A percentile compares a stretch with the other conserved stretches of the same genome.
Conservation (phyloP, 495 filamentous ascomycete genomes). For the Pseudoneurospora amorphoporcata region DNA sequence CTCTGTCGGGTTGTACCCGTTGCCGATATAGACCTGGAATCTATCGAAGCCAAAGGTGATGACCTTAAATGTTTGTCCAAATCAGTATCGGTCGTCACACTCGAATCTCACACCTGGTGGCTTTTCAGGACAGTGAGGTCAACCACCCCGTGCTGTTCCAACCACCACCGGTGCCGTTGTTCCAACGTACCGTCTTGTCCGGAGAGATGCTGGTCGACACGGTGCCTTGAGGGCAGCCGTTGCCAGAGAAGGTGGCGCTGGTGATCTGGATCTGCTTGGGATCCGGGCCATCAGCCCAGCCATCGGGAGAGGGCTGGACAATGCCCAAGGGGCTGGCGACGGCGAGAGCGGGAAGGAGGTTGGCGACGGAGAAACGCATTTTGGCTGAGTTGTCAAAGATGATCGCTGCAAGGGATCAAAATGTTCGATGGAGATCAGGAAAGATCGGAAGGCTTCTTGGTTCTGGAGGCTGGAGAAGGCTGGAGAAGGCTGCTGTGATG, state of each 20-base stretch:
- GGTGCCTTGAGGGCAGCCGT: conserved; percentile 44
- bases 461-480: conserved; percentile 7
- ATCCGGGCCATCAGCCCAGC: conserved; percentile 26
- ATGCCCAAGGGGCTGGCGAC: conserved; percentile 31
- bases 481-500: conserved; percentile 15
- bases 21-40: conserved; percentile 49
- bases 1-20: conserved; percentile 24
- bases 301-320: conserved; percentile 15
- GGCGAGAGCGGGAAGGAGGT: conserved; percentile 39
- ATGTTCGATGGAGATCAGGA: conserved; percentile 1
- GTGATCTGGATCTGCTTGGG: conserved; percentile 37
- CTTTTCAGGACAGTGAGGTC: neutral
- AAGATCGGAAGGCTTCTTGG: conserved; percentile 3
- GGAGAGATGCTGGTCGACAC: conserved; percentile 39
- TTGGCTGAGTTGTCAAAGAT: conserved; percentile 10
- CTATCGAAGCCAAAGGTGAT: conserved; percentile 48
- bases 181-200: conserved; percentile 36
- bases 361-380: conserved; percentile 33
- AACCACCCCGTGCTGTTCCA: neutral
- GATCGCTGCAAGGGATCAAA: conserved; percentile 1
- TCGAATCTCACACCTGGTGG: neutral
- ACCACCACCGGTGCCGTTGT: conserved; percentile 3
- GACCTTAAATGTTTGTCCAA: conserved; percentile 24
- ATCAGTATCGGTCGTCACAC: neutral
- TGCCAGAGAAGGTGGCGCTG: conserved; percentile 50